Evolutionary conservation across 257 asterid species (phyloP).

Genomic region (Solanum bulbocastanum): DNA sequence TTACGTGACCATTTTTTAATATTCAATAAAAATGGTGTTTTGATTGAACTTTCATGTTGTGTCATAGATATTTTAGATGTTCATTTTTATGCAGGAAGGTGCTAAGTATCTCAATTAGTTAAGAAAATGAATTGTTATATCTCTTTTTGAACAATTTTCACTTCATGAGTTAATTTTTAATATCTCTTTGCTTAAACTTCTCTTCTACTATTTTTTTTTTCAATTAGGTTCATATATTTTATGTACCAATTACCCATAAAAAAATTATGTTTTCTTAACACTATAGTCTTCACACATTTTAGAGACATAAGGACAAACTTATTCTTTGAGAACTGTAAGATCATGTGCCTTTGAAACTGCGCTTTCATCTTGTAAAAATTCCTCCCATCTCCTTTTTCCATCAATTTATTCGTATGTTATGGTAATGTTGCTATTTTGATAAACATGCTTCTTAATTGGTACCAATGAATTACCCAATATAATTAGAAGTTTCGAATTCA

Average conservation of each 20-base stretch:
- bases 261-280: background rate
- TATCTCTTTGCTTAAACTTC: background rate
- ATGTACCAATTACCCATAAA: conserved; percentile 6
- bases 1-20: background rate
- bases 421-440: background rate
- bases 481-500: background rate
- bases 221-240: background rate
- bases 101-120: background rate
- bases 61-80: background rate
- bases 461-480: background rate
- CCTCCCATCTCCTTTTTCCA: background rate
- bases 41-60: background rate
- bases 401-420: background rate
- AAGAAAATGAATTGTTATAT: background rate
- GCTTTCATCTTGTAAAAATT: background rate
- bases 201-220: background rate
- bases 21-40: background rate
- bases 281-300: background rate
- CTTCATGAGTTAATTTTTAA: background rate
- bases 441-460: background rate
- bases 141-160: background rate
- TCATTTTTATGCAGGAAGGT: background rate
- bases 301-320: background rate
- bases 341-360: conserved; percentile 1
- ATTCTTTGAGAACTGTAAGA: background rate